Base-by-base conservation (phyloP, 352 stramenopile genomes). In the Globisporangium parvum region DNA sequence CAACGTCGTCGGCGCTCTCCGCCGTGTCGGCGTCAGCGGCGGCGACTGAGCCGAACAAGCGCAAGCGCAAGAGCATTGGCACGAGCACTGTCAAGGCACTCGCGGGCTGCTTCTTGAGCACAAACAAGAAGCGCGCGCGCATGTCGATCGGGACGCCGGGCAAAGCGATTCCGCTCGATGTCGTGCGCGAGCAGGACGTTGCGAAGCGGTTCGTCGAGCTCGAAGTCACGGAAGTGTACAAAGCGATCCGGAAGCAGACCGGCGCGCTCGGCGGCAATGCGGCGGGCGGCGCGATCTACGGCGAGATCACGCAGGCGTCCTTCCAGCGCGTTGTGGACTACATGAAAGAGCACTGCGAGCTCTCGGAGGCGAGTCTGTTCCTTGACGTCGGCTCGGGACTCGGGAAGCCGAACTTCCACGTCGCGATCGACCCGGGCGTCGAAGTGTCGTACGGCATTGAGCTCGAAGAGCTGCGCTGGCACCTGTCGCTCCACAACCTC, bases 361-460 rank as follows among this genome's bases (percentile, higher is more conserved):
- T 99, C 42, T 79, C 73, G 44, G 63, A 75, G 20, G 59, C 77
- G 17, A 98, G 87, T 52, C 78, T 90, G 17, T 99, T 99, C 68
- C 84, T 99, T 54, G 96, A 99, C 66, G 95, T 99, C 46, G 96
- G 96, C 24, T 96, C 90, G 15, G 96, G 96, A 20, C 78, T 99
- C 28, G 96, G 96, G 21, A 99, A 99, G 66, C 96, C 96, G 6
- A 99, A 98, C 68, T 85, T 99, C 24, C 96, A 99, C 63, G 96
- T 98, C 17, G 81, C 95, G 2, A 91, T 98, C 60, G 87, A 98
- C 67, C 94, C 95, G 15, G 92, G 91, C n/a, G 93, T 98, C 17
- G 82, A 96, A 49, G 92, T 98, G 12, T 98, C 89, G 41, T 98
- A 96, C 67, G 95, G 93, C 28, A 87, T 99, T 23, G 96, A 99